Evolutionary conservation across 495 filamentous ascomycete species (phyloP).

Genomic region (Amniculicola lignicola): DNA sequence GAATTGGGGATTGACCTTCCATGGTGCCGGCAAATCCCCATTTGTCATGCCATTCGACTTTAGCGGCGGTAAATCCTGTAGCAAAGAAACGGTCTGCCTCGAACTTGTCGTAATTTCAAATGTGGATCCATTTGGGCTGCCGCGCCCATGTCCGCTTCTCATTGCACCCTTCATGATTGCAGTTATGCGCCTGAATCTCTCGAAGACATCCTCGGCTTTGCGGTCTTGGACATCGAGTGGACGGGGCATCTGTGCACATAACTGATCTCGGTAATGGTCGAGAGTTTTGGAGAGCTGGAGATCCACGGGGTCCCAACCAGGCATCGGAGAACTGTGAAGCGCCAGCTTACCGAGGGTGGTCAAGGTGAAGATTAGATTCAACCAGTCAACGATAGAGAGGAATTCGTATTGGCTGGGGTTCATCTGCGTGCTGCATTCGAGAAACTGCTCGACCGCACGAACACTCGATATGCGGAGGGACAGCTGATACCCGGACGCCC

Average conservation of each 20-base stretch:
- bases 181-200: constrained; percentile 24
- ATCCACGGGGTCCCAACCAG: constrained; percentile 24
- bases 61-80: constrained; percentile 19
- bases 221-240: constrained; percentile 10
- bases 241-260: constrained; percentile 14
- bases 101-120: constrained; percentile 25
- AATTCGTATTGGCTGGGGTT: constrained; percentile 11
- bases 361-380: constrained; percentile 13
- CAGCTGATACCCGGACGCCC: constrained; percentile 23
- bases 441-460: constrained; percentile 23
- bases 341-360: constrained; percentile 21
- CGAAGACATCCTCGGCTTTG: constrained; percentile 19
- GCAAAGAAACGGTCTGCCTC: constrained; percentile 16
- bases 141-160: background rate
- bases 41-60: constrained; percentile 13
- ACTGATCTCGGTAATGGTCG: constrained; percentile 19
- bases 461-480: constrained; percentile 15
- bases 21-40: constrained; percentile 17
- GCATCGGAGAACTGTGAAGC: constrained; percentile 13
- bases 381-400: constrained; percentile 24
- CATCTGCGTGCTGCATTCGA: constrained; percentile 11
- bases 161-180: constrained; percentile 23
- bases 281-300: constrained; percentile 20
- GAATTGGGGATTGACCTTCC: constrained; percentile 17
- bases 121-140: constrained; percentile 21